These are phyloP conservation scores for Kwoniella dendrophila DNA, from an alignment of 768 basidiomycete species.

Conservation along the genomic window DNA sequence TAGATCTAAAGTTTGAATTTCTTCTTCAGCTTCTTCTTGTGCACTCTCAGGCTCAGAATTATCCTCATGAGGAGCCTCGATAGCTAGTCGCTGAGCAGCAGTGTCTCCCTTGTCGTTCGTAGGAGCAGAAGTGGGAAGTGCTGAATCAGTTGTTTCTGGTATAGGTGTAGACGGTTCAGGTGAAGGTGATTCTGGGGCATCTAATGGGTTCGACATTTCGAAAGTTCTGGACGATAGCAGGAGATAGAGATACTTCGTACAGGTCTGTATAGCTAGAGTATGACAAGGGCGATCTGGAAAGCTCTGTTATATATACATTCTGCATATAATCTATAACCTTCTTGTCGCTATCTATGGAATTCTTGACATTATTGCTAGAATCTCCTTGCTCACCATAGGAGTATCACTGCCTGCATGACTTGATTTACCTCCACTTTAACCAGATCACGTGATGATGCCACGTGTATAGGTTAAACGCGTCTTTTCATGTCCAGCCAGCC, in stretches of 20 bases:
- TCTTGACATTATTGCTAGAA: conserved; percentile 2
- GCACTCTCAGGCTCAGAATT: too few species aligned
- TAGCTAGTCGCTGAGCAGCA: conserved; percentile 24
- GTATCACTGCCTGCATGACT: too few species aligned
- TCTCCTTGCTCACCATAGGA: not conserved
- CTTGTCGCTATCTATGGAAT: not conserved
- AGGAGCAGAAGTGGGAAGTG: not conserved
- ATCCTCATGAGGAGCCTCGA: conserved; percentile 18
- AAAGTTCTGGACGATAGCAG: not conserved
- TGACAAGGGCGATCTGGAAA: too few species aligned
- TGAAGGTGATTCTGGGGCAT: conserved; percentile 9
- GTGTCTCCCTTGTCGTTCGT: not conserved
- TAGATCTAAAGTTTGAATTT: conserved; percentile 40
- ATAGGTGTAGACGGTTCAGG: conserved; percentile 7
- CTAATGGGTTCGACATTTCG: conserved; percentile 30
- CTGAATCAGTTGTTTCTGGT: conserved; percentile 6
- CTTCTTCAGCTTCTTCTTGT: conserved; percentile 12
- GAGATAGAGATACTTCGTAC: not conserved
- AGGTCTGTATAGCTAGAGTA: too few species aligned
- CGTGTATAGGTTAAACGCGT: not conserved
- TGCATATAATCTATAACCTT: not conserved
- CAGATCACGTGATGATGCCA: conserved; percentile 2
- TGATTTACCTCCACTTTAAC: not conserved
- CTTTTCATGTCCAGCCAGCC: not conserved
- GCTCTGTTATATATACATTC: too few species aligned